These are phyloP conservation scores for Suhomyces prunicola DNA, from an alignment of 805 yeast species.

Conservation along the genomic window DNA sequence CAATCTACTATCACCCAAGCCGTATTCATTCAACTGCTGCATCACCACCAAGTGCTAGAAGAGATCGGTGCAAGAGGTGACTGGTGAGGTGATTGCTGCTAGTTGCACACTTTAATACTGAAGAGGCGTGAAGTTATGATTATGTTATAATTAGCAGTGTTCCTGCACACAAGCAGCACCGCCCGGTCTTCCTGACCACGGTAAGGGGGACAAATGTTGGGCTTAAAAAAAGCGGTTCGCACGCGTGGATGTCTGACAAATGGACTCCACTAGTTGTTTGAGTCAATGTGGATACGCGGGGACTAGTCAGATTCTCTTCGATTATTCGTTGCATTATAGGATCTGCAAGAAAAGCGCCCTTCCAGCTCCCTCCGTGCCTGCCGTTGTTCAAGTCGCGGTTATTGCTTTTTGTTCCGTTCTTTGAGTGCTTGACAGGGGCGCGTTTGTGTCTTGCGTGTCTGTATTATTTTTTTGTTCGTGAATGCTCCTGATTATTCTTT, in stretches of 20 bases:
- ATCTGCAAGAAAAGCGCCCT: background rate
- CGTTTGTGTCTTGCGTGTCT: slow-evolving; percentile 6
- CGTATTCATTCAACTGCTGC: background rate
- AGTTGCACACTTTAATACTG: background rate
- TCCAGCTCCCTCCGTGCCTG: background rate
- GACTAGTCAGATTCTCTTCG: background rate
- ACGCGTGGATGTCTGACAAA: background rate
- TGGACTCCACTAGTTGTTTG: background rate
- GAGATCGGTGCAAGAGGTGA: too few species aligned
- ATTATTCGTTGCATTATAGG: background rate
- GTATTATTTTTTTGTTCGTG: background rate
- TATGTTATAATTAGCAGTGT: background rate
- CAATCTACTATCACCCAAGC: background rate
- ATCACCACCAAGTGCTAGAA: background rate
- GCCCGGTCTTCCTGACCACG: background rate
- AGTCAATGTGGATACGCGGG: background rate
- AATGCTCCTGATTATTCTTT: background rate
- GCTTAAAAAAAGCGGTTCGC: background rate
- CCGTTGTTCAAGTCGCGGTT: background rate
- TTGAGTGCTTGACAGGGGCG: background rate
- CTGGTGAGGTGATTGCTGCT: background rate
- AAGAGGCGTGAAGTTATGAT: background rate
- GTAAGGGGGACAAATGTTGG: background rate
- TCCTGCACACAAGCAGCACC: background rate
- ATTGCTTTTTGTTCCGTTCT: background rate